These are phyloP conservation scores for Chalciporus sphaerocephalus DNA, from an alignment of 768 basidiomycete genomes.

Conservation along the genomic window DNA sequence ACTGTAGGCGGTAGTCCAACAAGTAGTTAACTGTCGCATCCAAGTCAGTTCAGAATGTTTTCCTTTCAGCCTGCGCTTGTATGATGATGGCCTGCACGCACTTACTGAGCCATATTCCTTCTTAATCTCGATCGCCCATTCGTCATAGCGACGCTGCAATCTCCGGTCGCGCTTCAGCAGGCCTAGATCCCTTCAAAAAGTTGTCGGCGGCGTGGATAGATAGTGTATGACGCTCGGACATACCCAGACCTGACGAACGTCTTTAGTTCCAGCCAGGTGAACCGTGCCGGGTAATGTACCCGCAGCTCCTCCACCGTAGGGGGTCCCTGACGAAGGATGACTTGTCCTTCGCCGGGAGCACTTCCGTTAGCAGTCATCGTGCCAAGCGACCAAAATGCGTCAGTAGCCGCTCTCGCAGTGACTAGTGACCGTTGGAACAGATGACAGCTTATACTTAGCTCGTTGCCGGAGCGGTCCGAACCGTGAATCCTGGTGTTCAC, in stretches of 20 bases:
- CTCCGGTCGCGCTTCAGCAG: constrained; percentile 68
- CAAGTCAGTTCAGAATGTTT: not conserved
- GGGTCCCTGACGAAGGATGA: constrained; percentile 51
- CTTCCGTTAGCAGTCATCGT: constrained; percentile 14
- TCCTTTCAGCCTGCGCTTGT: not conserved
- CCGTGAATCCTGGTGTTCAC: no score
- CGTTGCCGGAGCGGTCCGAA: not conserved
- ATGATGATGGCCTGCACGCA: constrained; percentile 31
- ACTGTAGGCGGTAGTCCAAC: constrained; percentile 62
- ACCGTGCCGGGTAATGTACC: constrained; percentile 66
- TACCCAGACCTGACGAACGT: constrained; percentile 78
- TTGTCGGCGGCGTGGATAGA: not conserved
- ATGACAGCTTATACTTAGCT: not conserved
- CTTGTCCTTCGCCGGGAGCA: constrained; percentile 10
- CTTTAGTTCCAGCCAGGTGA: constrained; percentile 73
- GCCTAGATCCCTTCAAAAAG: constrained; percentile 62
- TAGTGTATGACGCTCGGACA: constrained; percentile 8
- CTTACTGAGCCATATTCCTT: constrained; percentile 62
- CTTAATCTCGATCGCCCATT: constrained; percentile 53
- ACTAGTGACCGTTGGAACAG: not conserved
- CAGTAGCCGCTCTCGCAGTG: no score
- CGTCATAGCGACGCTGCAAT: constrained; percentile 64
- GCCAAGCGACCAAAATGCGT: not conserved
- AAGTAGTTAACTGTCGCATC: constrained; percentile 60
- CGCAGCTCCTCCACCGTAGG: constrained; percentile 67